phyloP scores from a whole-genome alignment of 345 rosid genomes.

The Lepidium didymum region DNA sequence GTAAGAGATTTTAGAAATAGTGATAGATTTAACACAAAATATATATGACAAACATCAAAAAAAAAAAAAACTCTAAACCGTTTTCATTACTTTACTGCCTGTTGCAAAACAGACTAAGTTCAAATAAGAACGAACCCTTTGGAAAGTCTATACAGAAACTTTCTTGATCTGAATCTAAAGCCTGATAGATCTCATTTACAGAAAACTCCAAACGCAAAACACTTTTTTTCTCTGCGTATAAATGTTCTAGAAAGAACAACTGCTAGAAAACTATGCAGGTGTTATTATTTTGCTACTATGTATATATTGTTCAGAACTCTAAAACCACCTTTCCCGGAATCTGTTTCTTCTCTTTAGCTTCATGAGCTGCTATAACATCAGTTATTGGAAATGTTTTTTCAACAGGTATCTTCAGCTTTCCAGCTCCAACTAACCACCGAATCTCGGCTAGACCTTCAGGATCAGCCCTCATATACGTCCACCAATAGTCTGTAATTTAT shows the following conservation, averaged over 20 bases:
- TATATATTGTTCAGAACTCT: slow-evolving; percentile 38
- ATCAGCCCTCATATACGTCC: slow-evolving; percentile 92
- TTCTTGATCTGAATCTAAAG: slow-evolving; percentile 16
- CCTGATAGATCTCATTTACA: slow-evolving; percentile 26
- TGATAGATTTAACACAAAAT: no score
- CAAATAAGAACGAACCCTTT: neutral
- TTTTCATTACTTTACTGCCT: slow-evolving; percentile 15
- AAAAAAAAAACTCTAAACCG: neutral
- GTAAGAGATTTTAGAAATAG: no score
- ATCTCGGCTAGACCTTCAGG: slow-evolving; percentile 77
- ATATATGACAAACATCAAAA: neutral
- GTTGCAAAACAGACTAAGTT: slow-evolving; percentile 5
- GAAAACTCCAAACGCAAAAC: slow-evolving; percentile 22
- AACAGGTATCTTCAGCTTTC: slow-evolving; percentile 71
- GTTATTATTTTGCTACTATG: slow-evolving; percentile 15
- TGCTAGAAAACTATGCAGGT: slow-evolving; percentile 14
- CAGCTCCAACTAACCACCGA: slow-evolving; percentile 58
- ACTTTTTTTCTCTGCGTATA: slow-evolving; percentile 22
- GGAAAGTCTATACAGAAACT: slow-evolving; percentile 23
- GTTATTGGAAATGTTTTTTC: slow-evolving; percentile 73
- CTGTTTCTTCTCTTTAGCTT: slow-evolving; percentile 64
- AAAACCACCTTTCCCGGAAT: slow-evolving; percentile 84
- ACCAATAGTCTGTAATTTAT: slow-evolving; percentile 53
- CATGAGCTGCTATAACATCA: slow-evolving; percentile 78
- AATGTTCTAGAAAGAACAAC: slow-evolving; percentile 10